phyloP scores from a whole-genome alignment of 2,329 filamentous ascomycete genomes.

The Kalmusia sp. region DNA sequence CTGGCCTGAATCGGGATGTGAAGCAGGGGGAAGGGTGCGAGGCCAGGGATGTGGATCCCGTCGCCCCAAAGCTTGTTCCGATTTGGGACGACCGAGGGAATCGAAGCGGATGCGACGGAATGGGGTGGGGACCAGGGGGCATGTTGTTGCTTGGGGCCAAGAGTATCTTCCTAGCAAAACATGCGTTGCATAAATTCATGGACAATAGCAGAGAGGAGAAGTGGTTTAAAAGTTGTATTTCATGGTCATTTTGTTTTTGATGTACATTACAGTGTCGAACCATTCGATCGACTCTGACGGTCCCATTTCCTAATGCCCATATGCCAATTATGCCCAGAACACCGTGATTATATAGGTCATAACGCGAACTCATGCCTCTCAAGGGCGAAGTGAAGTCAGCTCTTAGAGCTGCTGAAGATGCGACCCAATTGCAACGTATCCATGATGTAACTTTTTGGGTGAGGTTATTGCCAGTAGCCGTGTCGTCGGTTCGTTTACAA shows the following conservation, averaged over 20 bases:
- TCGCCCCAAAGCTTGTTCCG: no score
- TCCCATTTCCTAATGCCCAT: not conserved
- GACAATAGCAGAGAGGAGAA: no score
- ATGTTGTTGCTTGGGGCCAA: no score
- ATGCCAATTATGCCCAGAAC: not conserved
- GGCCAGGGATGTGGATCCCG: no score
- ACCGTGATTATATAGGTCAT: conserved; percentile 3
- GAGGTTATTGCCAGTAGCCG: not conserved
- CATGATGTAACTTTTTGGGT: not conserved
- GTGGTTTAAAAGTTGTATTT: not conserved
- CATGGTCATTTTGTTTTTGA: not conserved
- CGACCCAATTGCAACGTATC: not conserved
- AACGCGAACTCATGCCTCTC: not conserved
- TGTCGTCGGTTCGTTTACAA: conserved; percentile 30
- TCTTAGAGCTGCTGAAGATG: not conserved
- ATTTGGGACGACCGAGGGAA: no score
- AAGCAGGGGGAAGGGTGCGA: no score
- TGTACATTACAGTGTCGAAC: conserved; percentile 1
- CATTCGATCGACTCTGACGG: no score
- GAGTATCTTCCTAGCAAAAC: no score
- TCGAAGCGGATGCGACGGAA: no score
- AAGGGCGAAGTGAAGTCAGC: conserved; percentile 2
- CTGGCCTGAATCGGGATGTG: no score
- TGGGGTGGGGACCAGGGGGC: no score
- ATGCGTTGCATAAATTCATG: no score